Conservation (phyloP, 371 early-diverging fungal species). For the Nematocida displodere region DNA sequence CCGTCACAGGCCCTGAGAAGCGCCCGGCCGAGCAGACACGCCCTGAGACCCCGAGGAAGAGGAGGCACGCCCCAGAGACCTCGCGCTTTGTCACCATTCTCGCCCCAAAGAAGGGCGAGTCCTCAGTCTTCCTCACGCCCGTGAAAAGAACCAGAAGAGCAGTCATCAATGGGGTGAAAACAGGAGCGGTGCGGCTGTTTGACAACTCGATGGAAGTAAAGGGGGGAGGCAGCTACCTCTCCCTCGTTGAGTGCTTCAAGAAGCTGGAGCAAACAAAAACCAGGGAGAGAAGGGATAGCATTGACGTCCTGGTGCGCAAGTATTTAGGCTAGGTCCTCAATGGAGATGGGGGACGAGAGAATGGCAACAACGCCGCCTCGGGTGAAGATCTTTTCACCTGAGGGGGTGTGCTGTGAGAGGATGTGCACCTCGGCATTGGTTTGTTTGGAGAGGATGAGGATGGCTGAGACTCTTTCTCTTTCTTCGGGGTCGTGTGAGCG, state of each 20-base stretch:
- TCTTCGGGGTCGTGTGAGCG: constrained; percentile 53
- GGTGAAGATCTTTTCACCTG: constrained; percentile 58
- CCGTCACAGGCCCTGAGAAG: no score
- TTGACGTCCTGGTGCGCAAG: constrained; percentile 23
- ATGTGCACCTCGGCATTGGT: constrained; percentile 56
- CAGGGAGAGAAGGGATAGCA: constrained; percentile 36
- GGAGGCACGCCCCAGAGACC: background rate
- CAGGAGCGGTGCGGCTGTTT: constrained; percentile 21
- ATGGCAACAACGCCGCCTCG: constrained; percentile 60
- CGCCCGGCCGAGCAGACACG: background rate
- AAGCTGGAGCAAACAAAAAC: constrained; percentile 17
- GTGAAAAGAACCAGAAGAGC: constrained; percentile 32
- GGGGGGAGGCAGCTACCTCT: background rate
- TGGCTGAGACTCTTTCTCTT: constrained; percentile 50
- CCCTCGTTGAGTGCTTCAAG: constrained; percentile 47
- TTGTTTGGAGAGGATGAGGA: constrained; percentile 44
- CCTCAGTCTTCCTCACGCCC: constrained; percentile 29
- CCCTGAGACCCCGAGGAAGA: background rate
- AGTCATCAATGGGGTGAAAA: constrained; percentile 37
- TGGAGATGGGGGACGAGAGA: constrained; percentile 33
- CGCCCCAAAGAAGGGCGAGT: constrained; percentile 20
- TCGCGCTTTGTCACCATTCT: constrained; percentile 29
- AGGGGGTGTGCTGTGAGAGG: constrained; percentile 57
- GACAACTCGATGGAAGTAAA: constrained; percentile 33
- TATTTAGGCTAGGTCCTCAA: constrained; percentile 1